A percentile compares a stretch with the other conserved stretches of the same genome.
These are phyloP conservation scores for Forsythia suspensa DNA, from an alignment of 257 asterid species.

Conservation along the genomic window DNA sequence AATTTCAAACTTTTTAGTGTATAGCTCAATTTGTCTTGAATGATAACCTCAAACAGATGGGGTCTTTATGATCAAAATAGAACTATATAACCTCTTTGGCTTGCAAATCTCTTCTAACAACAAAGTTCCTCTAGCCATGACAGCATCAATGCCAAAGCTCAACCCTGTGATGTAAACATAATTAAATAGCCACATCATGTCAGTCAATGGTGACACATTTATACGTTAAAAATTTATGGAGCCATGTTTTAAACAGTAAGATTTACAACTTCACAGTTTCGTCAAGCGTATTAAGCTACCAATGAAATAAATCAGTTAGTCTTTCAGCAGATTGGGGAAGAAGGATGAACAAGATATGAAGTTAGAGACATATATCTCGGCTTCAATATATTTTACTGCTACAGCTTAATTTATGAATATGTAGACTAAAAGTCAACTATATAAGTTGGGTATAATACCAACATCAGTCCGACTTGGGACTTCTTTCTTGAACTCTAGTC, in stretches of 20 bases:
- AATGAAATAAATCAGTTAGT: background rate
- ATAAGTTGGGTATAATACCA: too few species aligned
- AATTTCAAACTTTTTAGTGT: background rate
- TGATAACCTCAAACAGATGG: background rate
- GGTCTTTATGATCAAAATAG: background rate
- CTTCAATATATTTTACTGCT: too few species aligned
- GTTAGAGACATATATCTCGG: too few species aligned
- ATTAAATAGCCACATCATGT: conserved; percentile 11
- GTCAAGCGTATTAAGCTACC: conserved; percentile 3
- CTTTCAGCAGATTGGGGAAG: background rate
- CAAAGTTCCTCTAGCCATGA: conserved; percentile 92
- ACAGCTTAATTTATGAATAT: too few species aligned
- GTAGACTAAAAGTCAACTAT: too few species aligned
- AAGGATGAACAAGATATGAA: too few species aligned
- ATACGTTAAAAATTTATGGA: background rate
- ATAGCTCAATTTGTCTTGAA: background rate
- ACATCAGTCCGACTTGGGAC: too few species aligned
- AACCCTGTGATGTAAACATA: conserved; percentile 54
- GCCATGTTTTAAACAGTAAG: background rate
- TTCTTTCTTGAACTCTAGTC: too few species aligned
- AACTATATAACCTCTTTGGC: conserved; percentile 76
- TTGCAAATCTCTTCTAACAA: conserved; percentile 88
- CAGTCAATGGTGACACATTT: conserved; percentile 15
- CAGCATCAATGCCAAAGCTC: conserved; percentile 81
- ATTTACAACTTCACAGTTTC: background rate